Percentiles rank a stretch among this genome's conserved stretches.
Evolutionary conservation across 768 basidiomycete species (phyloP).

Genomic region (Brasilioporus rufonigricans): DNA sequence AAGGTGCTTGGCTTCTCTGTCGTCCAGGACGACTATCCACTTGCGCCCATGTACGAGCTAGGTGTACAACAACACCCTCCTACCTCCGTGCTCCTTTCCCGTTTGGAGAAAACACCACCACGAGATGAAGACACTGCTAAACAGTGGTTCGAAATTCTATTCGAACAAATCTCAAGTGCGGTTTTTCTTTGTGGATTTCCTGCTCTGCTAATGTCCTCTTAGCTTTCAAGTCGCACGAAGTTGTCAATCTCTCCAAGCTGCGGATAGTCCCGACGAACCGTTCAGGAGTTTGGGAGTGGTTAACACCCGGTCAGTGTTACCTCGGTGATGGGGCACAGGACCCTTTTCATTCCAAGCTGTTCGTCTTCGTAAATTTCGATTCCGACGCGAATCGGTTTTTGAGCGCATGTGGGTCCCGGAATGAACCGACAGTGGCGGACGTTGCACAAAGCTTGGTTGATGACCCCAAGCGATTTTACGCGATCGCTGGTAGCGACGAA

Average conservation of each 20-base stretch:
- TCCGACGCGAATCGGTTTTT: not conserved
- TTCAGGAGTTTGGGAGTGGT: not conserved
- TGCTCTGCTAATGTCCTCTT: not conserved
- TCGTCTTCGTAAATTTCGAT: constrained; percentile 1
- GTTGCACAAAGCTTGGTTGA: too few relatives aligned
- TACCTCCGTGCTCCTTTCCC: not conserved
- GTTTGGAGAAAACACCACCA: not conserved
- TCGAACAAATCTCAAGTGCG: not conserved
- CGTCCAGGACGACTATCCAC: not conserved
- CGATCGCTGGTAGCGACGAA: not conserved
- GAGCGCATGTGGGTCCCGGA: not conserved
- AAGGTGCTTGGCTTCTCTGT: too few relatives aligned
- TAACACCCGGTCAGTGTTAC: not conserved
- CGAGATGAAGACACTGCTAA: not conserved
- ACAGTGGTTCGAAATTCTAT: not conserved
- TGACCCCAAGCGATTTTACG: not conserved
- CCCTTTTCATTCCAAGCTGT: too few relatives aligned
- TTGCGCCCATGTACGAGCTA: not conserved
- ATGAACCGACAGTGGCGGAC: too few relatives aligned
- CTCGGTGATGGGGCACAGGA: too few relatives aligned
- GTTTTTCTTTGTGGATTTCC: too few relatives aligned
- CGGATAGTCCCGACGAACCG: not conserved
- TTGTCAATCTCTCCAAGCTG: not conserved
- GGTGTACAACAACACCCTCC: too few relatives aligned
- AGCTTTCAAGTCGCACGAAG: not conserved